Percentiles rank a stretch among this genome's conserved stretches.
Evolutionary conservation across 768 basidiomycete species (phyloP).

Genomic region (Amylocystis lapponica): DNA sequence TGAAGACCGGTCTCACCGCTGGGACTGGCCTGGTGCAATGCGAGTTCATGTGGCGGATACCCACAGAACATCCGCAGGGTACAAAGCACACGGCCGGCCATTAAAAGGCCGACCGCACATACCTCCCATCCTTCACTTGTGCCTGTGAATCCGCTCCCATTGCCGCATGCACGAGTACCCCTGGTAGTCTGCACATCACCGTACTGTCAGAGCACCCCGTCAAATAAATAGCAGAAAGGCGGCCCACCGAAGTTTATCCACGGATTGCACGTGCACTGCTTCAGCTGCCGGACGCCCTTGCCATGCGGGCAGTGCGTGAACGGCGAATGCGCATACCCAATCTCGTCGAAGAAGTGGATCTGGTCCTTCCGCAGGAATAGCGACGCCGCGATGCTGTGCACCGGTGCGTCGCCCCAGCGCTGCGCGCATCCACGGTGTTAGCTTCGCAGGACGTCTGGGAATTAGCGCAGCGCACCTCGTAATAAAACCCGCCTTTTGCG

Average conservation of each 20-base stretch:
- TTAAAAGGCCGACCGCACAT: too few relatives aligned
- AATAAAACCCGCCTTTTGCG: conserved; percentile 82
- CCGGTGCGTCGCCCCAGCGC: conserved; percentile 41
- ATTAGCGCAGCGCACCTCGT: conserved; percentile 52
- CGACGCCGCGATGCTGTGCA: conserved; percentile 44
- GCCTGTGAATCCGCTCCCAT: conserved; percentile 42
- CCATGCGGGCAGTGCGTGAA: conserved; percentile 46
- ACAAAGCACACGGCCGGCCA: too few relatives aligned
- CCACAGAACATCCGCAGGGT: too few relatives aligned
- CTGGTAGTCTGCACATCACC: conserved; percentile 40
- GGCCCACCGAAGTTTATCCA: conserved; percentile 53
- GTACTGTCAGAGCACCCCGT: background rate
- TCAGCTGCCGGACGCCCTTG: conserved; percentile 30
- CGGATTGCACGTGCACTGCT: conserved; percentile 45
- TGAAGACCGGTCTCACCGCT: too few relatives aligned
- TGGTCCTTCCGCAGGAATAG: conserved; percentile 48
- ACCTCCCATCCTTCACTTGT: background rate
- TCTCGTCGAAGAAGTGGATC: conserved; percentile 72
- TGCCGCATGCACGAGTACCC: conserved; percentile 52
- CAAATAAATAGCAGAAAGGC: background rate
- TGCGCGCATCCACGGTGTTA: too few relatives aligned
- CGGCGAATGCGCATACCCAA: conserved; percentile 55
- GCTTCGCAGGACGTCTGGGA: background rate
- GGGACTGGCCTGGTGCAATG: too few relatives aligned
- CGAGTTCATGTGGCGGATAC: too few relatives aligned